These are phyloP conservation scores for Mycosarcoma mackinlayi DNA, from an alignment of 1,284 basidiomycete species.

Conservation along the genomic window DNA sequence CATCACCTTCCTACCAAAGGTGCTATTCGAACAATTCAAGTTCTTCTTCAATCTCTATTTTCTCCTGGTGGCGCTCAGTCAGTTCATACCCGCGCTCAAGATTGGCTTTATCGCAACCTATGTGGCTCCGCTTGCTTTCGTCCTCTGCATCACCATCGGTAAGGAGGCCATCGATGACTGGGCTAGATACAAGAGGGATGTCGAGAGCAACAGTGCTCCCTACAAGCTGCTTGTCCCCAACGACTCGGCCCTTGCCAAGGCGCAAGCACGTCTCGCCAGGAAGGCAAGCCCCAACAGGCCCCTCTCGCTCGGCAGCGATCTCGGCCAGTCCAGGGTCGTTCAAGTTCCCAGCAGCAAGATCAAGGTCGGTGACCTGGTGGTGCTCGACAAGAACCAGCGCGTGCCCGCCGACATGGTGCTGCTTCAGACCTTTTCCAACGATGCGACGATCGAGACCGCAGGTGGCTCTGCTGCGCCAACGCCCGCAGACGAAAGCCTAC, in stretches of 20 bases:
- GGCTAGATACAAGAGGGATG: conserved; percentile 87
- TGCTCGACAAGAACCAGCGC: conserved; percentile 95
- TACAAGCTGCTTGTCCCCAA: conserved; percentile 81
- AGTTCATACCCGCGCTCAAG: conserved; percentile 94
- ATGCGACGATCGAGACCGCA: conserved; percentile 35
- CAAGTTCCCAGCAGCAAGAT: conserved; percentile 81
- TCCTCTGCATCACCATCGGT: conserved; percentile 92
- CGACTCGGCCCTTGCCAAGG: conserved; percentile 31
- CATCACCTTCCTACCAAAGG: conserved; percentile 91
- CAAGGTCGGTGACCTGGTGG: conserved; percentile 89
- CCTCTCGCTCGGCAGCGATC: conserved; percentile 31
- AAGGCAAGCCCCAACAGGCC: conserved; percentile 31
- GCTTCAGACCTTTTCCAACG: conserved; percentile 76
- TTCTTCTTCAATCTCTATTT: conserved; percentile 99
- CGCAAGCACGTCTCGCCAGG: conserved; percentile 26
- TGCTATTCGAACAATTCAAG: conserved; percentile 99
- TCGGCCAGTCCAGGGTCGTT: conserved; percentile 41
- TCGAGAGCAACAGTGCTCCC: conserved; percentile 91
- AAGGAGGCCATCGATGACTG: conserved; percentile 99
- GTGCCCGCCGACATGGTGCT: conserved; percentile 95
- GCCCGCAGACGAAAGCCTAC: conserved; percentile 15
- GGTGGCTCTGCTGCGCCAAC: conserved; percentile 15
- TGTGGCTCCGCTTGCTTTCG: conserved; percentile 93
- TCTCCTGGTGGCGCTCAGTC: conserved; percentile 92
- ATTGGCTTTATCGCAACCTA: conserved; percentile 99